Evolutionary conservation across 2,329 filamentous ascomycete species (phyloP).

Genomic region (Epichloe amarillans): DNA sequence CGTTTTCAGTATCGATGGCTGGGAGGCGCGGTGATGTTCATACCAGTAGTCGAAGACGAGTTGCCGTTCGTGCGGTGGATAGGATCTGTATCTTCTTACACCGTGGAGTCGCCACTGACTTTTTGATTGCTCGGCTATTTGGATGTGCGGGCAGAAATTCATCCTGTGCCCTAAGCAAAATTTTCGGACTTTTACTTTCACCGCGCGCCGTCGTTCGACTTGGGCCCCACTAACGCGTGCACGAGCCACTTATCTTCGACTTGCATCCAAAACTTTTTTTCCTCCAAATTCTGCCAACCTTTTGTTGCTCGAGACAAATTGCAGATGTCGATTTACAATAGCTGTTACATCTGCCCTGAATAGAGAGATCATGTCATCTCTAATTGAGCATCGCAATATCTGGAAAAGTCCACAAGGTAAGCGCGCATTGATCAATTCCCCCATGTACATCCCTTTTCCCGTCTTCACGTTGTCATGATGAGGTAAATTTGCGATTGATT

Average conservation of each 20-base stretch:
- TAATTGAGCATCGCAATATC: not conserved
- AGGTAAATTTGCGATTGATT: slow-evolving; percentile 98
- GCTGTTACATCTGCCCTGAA: not conserved
- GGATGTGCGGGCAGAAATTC: slow-evolving; percentile 28
- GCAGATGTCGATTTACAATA: too few species aligned
- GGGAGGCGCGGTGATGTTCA: slow-evolving; percentile 13
- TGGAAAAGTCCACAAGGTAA: not conserved
- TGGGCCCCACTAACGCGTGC: not conserved
- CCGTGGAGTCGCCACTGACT: slow-evolving; percentile 26
- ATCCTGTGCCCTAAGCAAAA: slow-evolving; percentile 29
- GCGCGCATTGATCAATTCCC: not conserved
- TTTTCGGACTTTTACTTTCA: slow-evolving; percentile 17
- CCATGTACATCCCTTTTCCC: slow-evolving; percentile 4
- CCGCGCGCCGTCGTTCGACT: slow-evolving; percentile 8
- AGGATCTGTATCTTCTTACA: slow-evolving; percentile 22
- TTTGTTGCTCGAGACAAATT: not conserved
- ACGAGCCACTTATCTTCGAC: not conserved
- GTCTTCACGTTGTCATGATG: slow-evolving; percentile 49
- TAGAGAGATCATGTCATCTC: not conserved
- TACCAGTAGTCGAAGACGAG: slow-evolving; percentile 27
- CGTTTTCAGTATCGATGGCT: not conserved
- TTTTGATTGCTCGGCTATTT: slow-evolving; percentile 27
- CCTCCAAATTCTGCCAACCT: fast-evolving
- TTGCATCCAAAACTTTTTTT: not conserved
- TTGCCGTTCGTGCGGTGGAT: slow-evolving; percentile 24